These are phyloP conservation scores for Aspergillus ruber DNA, from an alignment of 2,329 filamentous ascomycete genomes.

Conservation along the genomic window DNA sequence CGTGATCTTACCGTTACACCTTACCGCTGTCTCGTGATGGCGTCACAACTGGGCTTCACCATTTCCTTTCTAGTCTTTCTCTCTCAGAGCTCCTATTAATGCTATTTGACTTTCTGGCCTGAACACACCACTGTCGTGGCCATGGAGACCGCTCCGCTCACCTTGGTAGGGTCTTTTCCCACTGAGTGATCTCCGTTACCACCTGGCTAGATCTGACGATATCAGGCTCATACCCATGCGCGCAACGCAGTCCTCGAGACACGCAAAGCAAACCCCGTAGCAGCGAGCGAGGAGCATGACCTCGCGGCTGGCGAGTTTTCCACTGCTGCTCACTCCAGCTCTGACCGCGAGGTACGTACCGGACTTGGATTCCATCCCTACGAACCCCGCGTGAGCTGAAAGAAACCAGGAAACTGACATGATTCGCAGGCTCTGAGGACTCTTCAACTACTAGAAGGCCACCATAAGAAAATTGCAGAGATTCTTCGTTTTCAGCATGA, in stretches of 20 bases:
- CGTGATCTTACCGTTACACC: no score
- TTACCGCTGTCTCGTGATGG: no score
- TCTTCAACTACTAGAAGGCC: slow-evolving; percentile 74
- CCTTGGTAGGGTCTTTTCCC: slow-evolving; percentile 45
- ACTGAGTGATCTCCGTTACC: background rate
- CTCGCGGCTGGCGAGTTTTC: slow-evolving; percentile 84
- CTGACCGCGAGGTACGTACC: slow-evolving; percentile 49
- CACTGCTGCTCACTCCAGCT: slow-evolving; percentile 67
- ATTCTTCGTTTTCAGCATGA: slow-evolving; percentile 67
- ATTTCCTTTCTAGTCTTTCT: no score
- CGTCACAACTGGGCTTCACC: no score
- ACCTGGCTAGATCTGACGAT: slow-evolving; percentile 8
- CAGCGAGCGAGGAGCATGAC: slow-evolving; percentile 82
- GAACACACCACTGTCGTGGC: background rate
- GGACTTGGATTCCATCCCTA: slow-evolving; percentile 1
- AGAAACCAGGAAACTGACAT: background rate
- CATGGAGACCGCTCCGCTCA: slow-evolving; percentile 67
- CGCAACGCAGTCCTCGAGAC: slow-evolving; percentile 72
- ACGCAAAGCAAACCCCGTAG: slow-evolving; percentile 61
- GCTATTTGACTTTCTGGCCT: background rate
- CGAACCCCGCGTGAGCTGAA: background rate
- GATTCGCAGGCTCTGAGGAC: slow-evolving; percentile 72
- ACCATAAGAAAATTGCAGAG: slow-evolving; percentile 77
- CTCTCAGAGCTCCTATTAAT: background rate
- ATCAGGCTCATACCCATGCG: slow-evolving; percentile 79